Evolutionary conservation across 257 asterid genomes (phyloP), one percentile per base, ranked within the genome.

Genomic region (Catharanthus roseus): DNA sequence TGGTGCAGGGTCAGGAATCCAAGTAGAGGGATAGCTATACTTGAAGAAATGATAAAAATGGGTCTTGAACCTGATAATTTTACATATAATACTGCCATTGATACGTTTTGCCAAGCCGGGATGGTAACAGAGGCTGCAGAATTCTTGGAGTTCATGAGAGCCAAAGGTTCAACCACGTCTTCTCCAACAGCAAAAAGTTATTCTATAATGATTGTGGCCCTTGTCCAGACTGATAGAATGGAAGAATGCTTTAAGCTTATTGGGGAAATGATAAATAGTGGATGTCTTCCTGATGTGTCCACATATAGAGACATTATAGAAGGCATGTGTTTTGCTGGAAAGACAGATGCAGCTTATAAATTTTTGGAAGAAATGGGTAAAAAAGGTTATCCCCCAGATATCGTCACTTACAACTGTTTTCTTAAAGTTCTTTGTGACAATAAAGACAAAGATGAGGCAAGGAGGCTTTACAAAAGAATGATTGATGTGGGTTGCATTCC

Each of bases 1-100:
- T 91, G 97, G 97, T 91, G 97, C 55, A 82, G 96, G 82, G 93
- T 91, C 38, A 82, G 96, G 72, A 86, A 86, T 74, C 99, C 99
- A 0, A 74, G 54, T 31, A 81, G 91, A 79, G 96, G 83, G 61
- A 87, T 93, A 90, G 68, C 70, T 42, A 63, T 88, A 67, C 88
- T 93, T 29, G 91, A 93, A 63, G 90, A 91, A 55, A 93, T 93
- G 99, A 91, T 93, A 19, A 66, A 66, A 9, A 56, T 70, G 81
- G 97, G 99, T 33, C 81, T 79, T 71, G 77, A 86, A 19, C 99
- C 96, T 34, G 96, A 93, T 33, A 85, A 80, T 72, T 91, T 91
- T 86, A 81, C 91, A 0, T 93, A 93, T 58, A 93, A 88, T 73
- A 88, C 97, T 39, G 97, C 95, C 28, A 87, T 93, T 29, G 96